Base-by-base conservation (phyloP, 257 asterid species). In the Solanum commersonii region DNA sequence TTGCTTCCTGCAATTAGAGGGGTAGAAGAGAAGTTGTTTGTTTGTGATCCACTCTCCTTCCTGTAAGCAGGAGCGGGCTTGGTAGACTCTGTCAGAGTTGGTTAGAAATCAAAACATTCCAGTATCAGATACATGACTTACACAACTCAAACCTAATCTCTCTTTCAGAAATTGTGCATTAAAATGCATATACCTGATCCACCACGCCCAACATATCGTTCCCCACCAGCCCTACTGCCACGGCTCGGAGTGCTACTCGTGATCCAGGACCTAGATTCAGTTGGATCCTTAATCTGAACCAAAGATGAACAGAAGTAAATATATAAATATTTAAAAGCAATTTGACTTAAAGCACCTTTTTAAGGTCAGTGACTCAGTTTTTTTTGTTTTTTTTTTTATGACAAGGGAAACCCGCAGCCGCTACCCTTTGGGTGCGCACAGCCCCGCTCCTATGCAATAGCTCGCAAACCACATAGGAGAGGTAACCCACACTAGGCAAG, bases 41-140 rank as follows among this genome's bases (percentile, higher is more conserved):
- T 88, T 73, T 35, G 77, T 25, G 98, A 89, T 65, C 94, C 96
- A 92, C 93, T 93, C 70, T 96, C 98, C 92, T 94, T 96, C 92
- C 91, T 93, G 91, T 90, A 89, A n/a, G 93, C 90, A 12, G 95
- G 79, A 44, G 88, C 96, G 67, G 91, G 92, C 87, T 88, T 88
- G 85, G 91, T 60, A 90, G 95, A 85, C 87, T 95, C 98, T 96
- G 93, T 60, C 31, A 85, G 65, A 79, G 37, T 18, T 49, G 7
- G 42, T 82, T 49, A 82, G 42, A 49, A 29, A 82, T 8, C 42
- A 82, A 82, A 82, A 49, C 5, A 33, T 29, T 18, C 86, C 70
- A 49, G 44, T 82, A 82, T 82, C 86, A 82, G 44, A 49, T 31
- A 49, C 86, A 82, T 31, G 15, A 46, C 70, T 27, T 49, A 49